A percentile compares a stretch with the other conserved stretches of the same genome.
phyloP scores from a whole-genome alignment of 2,329 filamentous ascomycete species.

The Rutstroemia sp. region DNA sequence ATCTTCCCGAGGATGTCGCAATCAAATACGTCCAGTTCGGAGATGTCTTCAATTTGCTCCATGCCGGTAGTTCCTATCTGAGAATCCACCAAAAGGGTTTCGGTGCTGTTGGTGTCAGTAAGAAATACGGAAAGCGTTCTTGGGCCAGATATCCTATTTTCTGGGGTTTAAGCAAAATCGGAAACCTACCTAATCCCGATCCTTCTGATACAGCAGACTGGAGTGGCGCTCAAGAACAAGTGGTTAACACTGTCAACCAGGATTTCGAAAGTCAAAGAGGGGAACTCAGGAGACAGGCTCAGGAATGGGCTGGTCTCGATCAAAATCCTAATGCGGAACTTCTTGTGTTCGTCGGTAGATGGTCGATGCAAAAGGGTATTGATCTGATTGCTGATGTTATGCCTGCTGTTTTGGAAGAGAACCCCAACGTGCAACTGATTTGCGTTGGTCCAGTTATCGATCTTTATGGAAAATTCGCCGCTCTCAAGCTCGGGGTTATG shows the following conservation, averaged over 20 bases:
- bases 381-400: slow-evolving; percentile 63
- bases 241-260: slow-evolving; percentile 41
- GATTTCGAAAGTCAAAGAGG: slow-evolving; percentile 46
- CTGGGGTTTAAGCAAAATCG: slow-evolving; percentile 58
- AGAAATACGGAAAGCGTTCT: slow-evolving; percentile 60
- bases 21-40: slow-evolving; percentile 59
- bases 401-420: slow-evolving; percentile 52
- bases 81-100: slow-evolving; percentile 61
- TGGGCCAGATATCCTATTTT: slow-evolving; percentile 63
- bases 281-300: slow-evolving; percentile 51
- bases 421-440: slow-evolving; percentile 53
- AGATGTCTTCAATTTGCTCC: slow-evolving; percentile 61
- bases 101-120: slow-evolving; percentile 60
- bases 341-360: slow-evolving; percentile 62
- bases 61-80: slow-evolving; percentile 55
- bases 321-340: slow-evolving; percentile 55
- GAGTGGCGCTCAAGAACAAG: slow-evolving; percentile 46
- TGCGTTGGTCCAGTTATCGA: slow-evolving; percentile 60
- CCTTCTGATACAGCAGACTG: slow-evolving; percentile 49
- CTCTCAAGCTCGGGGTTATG: slow-evolving; percentile 54
- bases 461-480: slow-evolving; percentile 60
- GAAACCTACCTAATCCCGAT: slow-evolving; percentile 63
- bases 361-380: slow-evolving; percentile 63
- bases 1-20: slow-evolving; percentile 48
- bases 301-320: slow-evolving; percentile 59